Base-by-base conservation (phyloP, 306 rosid species). In the Cotoneaster glaucophyllus region DNA sequence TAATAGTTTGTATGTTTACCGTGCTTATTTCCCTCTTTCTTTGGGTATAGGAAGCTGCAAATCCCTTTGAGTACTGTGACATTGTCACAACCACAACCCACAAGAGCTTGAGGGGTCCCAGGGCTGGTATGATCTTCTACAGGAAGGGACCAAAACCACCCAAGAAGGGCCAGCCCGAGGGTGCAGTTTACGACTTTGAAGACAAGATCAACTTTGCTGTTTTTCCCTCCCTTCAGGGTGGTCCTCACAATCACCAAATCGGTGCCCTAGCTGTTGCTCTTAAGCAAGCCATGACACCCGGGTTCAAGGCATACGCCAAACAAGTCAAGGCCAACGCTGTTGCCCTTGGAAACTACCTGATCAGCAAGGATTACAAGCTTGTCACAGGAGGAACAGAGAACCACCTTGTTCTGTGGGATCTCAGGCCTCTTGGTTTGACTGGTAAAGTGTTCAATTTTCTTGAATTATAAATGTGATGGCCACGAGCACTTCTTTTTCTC, bases 331-430 rank as follows among this genome's bases (percentile, higher is more conserved):
- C 97, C 79, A 93, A 93, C 69, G 96, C 98, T 19, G 97, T 84
- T 76, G 97, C 97, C 61, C 79, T 93, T 41, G 98, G 98, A 66
- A 87, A 86, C n/a, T 93, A 54, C 88, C 80, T 93, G 83, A 84
- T 86, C 48, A 77, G 80, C 87, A 93, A 91, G 89, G 96, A 89
- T 72, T 93, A 93, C 89, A 88, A 83, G 82, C 97, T 91, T 75
- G 98, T 93, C 81, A 93, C 98, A 0, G 94, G 93, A 28, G 98
- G 98, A 85, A 91, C 98, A 17, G 97, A 91, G 86, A 93, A 93
- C 83, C 98, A 93, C 80, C 97, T 91, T 76, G 97, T 93, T 81
- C 87, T 93, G 79, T 93, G 98, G 98, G 98, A 93, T 90, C 98
- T 93, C 76, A 89, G 96, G 67, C 98, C 98, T 74, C 90, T 93